phyloP scores from a whole-genome alignment of 768 basidiomycete genomes.

The Pilatotrama ljubarskyi region DNA sequence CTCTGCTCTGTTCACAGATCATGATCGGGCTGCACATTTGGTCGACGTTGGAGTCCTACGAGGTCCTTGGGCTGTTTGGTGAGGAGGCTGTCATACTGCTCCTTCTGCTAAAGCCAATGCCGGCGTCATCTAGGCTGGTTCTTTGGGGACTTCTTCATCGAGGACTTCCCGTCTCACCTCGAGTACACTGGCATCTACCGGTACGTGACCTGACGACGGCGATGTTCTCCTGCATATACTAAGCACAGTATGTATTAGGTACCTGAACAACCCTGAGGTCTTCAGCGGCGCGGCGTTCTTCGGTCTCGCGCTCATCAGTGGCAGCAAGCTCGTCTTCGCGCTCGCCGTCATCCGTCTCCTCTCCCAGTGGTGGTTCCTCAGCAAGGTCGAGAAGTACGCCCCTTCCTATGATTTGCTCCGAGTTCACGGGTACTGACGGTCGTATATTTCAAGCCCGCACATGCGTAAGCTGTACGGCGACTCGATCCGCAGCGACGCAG shows the following conservation, averaged over 20 bases:
- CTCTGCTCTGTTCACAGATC: slow-evolving; percentile 14
- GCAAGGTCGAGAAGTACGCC: slow-evolving; percentile 85
- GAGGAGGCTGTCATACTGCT: slow-evolving; percentile 18
- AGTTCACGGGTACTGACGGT: not conserved
- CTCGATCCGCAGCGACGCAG: slow-evolving; percentile 91
- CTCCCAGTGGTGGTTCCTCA: slow-evolving; percentile 96
- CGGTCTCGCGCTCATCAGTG: slow-evolving; percentile 88
- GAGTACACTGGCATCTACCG: slow-evolving; percentile 98
- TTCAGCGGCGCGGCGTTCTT: slow-evolving; percentile 97
- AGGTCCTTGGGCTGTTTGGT: slow-evolving; percentile 94
- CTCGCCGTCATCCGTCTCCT: slow-evolving; percentile 85
- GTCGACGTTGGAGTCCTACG: slow-evolving; percentile 87
- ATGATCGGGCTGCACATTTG: slow-evolving; percentile 88
- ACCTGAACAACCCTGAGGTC: slow-evolving; percentile 93
- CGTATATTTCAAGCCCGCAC: slow-evolving; percentile 82
- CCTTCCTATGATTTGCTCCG: not conserved
- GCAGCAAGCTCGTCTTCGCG: slow-evolving; percentile 85
- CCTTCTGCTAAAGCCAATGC: no score
- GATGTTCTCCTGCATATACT: not conserved
- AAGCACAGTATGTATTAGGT: slow-evolving; percentile 44
- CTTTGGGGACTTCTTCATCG: slow-evolving; percentile 96
- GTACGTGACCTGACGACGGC: slow-evolving; percentile 37
- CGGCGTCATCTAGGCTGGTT: slow-evolving; percentile 99
- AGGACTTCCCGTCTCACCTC: slow-evolving; percentile 84
- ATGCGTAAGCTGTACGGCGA: slow-evolving; percentile 97